Conservation (phyloP, 176 grass and related monocot species). For the Eragrostis curvula region DNA sequence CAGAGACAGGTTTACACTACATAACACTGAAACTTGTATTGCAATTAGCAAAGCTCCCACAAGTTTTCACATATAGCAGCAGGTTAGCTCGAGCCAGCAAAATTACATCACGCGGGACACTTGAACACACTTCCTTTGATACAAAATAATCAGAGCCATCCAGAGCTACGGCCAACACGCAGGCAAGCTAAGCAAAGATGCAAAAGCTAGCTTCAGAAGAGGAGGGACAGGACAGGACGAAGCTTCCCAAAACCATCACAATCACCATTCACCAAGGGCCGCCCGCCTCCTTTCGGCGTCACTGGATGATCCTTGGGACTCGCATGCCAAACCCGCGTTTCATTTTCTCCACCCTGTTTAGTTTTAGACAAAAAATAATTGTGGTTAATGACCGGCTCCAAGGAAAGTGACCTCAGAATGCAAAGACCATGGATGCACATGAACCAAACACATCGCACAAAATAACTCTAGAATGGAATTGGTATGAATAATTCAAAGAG, state of each 20-base stretch:
- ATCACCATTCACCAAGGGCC: not conserved
- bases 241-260: not conserved
- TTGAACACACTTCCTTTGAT: not conserved
- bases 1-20: not conserved
- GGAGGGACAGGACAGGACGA: not conserved
- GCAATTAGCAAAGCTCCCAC: not conserved
- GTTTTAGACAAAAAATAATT: not conserved
- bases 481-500: too few species aligned
- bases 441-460: not conserved
- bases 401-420: not conserved
- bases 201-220: not conserved
- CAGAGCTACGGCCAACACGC: not conserved
- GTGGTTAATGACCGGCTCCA: not conserved
- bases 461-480: too few species aligned
- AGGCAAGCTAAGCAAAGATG: not conserved
- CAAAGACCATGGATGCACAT: not conserved
- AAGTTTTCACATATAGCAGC: not conserved
- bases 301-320: constrained; percentile 56
- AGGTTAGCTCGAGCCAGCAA: not conserved
- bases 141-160: not conserved
- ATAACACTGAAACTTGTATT: not conserved
- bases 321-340: constrained; percentile 93
- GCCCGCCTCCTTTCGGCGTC: not conserved
- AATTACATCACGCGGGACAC: not conserved
- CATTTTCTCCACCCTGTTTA: constrained; percentile 86